A percentile compares a stretch with the other conserved stretches of the same genome.
Evolutionary conservation across 2,329 filamentous ascomycete genomes (phyloP).

Genomic region (Cladorrhinum sp.): DNA sequence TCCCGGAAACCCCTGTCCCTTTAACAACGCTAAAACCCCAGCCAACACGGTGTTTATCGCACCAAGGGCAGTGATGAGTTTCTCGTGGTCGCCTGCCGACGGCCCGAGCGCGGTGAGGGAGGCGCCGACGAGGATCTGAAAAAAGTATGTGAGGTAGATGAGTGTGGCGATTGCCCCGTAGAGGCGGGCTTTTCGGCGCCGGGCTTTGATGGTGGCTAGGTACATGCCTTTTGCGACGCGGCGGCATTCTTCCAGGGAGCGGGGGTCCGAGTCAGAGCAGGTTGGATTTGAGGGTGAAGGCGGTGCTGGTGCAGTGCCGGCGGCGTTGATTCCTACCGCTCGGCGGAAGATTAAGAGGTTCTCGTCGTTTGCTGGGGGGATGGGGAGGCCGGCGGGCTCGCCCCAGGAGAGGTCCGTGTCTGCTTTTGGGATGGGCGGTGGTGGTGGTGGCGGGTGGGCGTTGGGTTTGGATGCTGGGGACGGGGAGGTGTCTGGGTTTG

Average conservation of each 20-base stretch:
- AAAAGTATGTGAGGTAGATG: slow-evolving; percentile 42
- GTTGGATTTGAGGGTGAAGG: no score
- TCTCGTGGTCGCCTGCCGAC: slow-evolving; percentile 45
- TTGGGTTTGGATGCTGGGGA: background rate
- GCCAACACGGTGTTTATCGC: slow-evolving; percentile 62
- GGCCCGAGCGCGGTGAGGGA: slow-evolving; percentile 47
- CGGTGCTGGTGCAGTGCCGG: slow-evolving; percentile 8
- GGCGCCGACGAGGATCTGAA: slow-evolving; percentile 47
- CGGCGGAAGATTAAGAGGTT: slow-evolving; percentile 42
- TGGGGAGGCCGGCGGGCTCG: slow-evolving; percentile 35
- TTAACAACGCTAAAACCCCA: slow-evolving; percentile 56
- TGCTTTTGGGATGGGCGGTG: slow-evolving; percentile 23
- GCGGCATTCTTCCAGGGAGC: slow-evolving; percentile 36
- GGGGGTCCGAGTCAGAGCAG: slow-evolving; percentile 21
- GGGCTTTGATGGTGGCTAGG: slow-evolving; percentile 34
- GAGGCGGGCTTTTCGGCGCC: slow-evolving; percentile 33
- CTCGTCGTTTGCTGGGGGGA: slow-evolving; percentile 37
- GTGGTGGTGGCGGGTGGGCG: background rate
- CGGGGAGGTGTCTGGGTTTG: background rate
- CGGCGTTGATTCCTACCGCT: slow-evolving; percentile 42
- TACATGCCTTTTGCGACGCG: slow-evolving; percentile 41
- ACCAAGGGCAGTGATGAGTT: slow-evolving; percentile 55
- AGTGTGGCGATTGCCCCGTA: slow-evolving; percentile 36
- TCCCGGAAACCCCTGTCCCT: slow-evolving; percentile 49
- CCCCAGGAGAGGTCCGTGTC: slow-evolving; percentile 36